phyloP scores from a whole-genome alignment of 2,329 filamentous ascomycete species.

The Scopulariopsis brevicaulis region DNA sequence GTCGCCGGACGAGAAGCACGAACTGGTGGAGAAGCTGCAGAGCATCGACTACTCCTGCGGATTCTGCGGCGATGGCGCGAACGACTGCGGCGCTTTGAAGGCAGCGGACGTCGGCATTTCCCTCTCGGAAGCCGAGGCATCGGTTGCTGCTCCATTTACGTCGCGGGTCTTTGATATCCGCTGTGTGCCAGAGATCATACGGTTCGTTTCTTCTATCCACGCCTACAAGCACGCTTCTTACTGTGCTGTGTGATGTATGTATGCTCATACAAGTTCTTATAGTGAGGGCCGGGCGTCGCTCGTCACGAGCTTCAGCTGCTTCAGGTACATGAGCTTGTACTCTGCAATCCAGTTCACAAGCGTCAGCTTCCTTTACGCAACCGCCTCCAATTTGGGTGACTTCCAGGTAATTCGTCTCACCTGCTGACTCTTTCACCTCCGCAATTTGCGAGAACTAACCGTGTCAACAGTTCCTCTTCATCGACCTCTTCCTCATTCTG shows the following conservation, averaged over 20 bases:
- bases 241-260: background rate
- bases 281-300: constrained; percentile 87
- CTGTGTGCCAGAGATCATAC: constrained; percentile 86
- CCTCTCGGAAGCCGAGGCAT: constrained; percentile 92
- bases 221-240: no score
- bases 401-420: constrained; percentile 53
- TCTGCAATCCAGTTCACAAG: constrained; percentile 98
- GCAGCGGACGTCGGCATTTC: constrained; percentile 97
- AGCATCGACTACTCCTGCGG: constrained; percentile 91
- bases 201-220: constrained; percentile 29
- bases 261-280: constrained; percentile 7
- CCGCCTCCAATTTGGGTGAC: constrained; percentile 87
- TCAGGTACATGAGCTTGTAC: constrained; percentile 99
- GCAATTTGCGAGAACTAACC: background rate
- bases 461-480: constrained; percentile 66
- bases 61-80: constrained; percentile 95
- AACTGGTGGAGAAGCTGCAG: constrained; percentile 93
- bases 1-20: constrained; percentile 98
- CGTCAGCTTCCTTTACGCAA: constrained; percentile 92
- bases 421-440: background rate
- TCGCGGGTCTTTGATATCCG: constrained; percentile 92
- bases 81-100: constrained; percentile 94
- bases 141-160: constrained; percentile 95
- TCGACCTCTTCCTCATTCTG: constrained; percentile 83
- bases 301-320: constrained; percentile 98